A percentile compares a stretch with the other conserved stretches of the same genome.
phyloP scores from a whole-genome alignment of 495 filamentous ascomycete species.

The Aspergillus affinis region DNA sequence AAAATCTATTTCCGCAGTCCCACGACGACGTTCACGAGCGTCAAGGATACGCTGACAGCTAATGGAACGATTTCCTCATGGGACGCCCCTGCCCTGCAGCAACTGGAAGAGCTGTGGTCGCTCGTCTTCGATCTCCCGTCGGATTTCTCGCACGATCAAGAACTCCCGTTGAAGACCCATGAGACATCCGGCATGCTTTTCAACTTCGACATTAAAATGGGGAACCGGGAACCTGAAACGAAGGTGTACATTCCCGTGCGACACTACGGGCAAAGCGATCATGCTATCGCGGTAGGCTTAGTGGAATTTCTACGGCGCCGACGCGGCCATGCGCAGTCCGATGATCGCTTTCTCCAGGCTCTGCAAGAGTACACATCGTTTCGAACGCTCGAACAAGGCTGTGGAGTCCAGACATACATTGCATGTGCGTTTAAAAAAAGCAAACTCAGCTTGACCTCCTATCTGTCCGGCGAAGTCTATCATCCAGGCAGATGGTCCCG shows the following conservation, averaged over 20 bases:
- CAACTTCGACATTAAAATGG: conserved; percentile 3
- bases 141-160: not conserved
- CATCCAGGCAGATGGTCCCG: conserved; percentile 2
- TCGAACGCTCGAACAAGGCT: not conserved
- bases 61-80: not conserved
- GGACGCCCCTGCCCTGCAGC: not conserved
- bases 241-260: conserved; percentile 8
- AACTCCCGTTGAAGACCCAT: not conserved
- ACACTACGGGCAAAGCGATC: conserved; percentile 1
- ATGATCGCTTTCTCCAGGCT: conserved; percentile 1
- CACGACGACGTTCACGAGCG: not conserved
- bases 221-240: conserved; percentile 1
- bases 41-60: not conserved
- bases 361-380: not conserved
- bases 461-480: conserved; percentile 2
- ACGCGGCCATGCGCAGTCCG: not conserved
- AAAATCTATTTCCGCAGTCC: not conserved
- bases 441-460: conserved; percentile 1
- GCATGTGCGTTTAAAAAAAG: not conserved
- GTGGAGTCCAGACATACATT: conserved; percentile 2
- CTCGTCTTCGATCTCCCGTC: not conserved
- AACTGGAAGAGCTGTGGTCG: not conserved
- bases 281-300: not conserved
- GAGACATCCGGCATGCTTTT: conserved; percentile 4
- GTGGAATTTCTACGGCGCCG: not conserved